These are phyloP conservation scores for Yamadazyma taylorii DNA, from an alignment of 1,139 yeast genomes.

Conservation along the genomic window DNA sequence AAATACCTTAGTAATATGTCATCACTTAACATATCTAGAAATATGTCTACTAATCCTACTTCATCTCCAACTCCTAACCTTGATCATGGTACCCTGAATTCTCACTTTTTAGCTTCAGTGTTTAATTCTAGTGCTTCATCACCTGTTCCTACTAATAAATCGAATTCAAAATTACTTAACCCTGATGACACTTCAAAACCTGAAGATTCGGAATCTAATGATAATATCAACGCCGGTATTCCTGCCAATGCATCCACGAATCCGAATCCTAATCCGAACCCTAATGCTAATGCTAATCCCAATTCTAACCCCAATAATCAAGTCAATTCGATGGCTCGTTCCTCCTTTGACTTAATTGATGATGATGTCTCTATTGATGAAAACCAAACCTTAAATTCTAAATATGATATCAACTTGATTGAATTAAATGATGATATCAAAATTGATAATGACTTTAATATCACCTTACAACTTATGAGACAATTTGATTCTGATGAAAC, in stretches of 20 bases:
- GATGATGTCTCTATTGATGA: constrained; percentile 8
- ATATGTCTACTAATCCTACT: constrained; percentile 2
- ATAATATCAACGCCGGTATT: too few species aligned
- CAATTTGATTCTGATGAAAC: constrained; percentile 12
- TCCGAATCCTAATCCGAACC: neutral
- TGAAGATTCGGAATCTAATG: too few species aligned
- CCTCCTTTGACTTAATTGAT: neutral
- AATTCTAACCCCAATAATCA: neutral
- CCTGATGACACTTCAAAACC: too few species aligned
- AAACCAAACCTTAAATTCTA: constrained; percentile 4
- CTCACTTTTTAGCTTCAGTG: neutral
- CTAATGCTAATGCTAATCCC: too few species aligned
- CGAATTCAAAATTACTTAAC: too few species aligned
- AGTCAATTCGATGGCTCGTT: neutral
- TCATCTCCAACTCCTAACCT: constrained; percentile 2
- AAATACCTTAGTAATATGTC: constrained; percentile 6
- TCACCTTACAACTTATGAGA: constrained; percentile 7
- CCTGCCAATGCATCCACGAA: neutral
- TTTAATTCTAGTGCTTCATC: constrained; percentile 4
- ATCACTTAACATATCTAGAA: too few species aligned
- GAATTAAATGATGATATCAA: constrained; percentile 15
- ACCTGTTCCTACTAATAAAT: too few species aligned
- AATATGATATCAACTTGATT: constrained; percentile 10
- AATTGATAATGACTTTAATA: constrained; percentile 14
- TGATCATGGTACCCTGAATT: neutral